Evolutionary conservation across 768 basidiomycete species (phyloP).

Genomic region (Cystofilobasidium bisporidii): DNA sequence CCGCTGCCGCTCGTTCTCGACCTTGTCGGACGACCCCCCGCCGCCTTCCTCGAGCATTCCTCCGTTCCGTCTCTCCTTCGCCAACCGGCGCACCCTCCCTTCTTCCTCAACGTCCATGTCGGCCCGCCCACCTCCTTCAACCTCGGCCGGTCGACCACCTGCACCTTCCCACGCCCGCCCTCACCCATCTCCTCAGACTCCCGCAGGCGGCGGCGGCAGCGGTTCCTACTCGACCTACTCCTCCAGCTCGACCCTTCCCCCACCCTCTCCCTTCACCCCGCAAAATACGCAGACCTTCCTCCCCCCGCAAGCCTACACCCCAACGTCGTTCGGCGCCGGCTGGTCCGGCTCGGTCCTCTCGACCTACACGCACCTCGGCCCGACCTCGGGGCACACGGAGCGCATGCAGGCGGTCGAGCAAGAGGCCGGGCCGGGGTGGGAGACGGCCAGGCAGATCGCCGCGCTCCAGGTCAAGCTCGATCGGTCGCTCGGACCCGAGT

Average conservation of each 20-base stretch:
- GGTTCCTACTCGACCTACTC: slow-evolving; percentile 12
- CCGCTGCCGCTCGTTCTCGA: no score
- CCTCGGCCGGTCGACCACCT: no score
- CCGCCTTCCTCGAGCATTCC: no score
- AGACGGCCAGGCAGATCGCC: slow-evolving; percentile 58
- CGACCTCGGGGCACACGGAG: neutral
- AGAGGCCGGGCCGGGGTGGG: slow-evolving; percentile 1
- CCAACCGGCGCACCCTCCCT: no score
- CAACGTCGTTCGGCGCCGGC: slow-evolving; percentile 21
- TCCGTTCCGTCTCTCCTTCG: no score
- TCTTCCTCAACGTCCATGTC: no score
- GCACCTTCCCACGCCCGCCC: no score
- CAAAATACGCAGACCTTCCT: neutral
- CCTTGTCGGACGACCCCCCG: no score
- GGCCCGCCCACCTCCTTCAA: no score
- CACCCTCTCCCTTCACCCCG: neutral
- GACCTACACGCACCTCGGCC: neutral
- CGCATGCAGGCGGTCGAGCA: neutral
- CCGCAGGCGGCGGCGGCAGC: no score
- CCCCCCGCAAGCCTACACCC: neutral
- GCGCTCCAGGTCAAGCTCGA: slow-evolving; percentile 69
- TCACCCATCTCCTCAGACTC: no score
- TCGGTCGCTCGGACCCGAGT: slow-evolving; percentile 88
- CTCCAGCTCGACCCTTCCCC: neutral
- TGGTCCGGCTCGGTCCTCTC: slow-evolving; percentile 11